Conservation (phyloP, 2,329 filamentous ascomycete species). For the Metarhizium rileyi region DNA sequence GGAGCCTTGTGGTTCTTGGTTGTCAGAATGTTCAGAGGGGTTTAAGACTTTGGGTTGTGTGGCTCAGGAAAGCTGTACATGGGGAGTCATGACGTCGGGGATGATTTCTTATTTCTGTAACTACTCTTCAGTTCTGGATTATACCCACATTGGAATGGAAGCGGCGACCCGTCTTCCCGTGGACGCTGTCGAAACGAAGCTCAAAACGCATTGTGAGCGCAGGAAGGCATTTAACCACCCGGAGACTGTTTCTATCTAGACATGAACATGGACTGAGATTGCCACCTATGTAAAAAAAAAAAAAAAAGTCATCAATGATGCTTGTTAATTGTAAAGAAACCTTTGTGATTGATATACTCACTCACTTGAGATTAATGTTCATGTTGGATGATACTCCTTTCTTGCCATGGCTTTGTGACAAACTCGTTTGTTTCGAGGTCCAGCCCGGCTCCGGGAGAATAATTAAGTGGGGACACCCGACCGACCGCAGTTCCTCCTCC, state of each 20-base stretch:
- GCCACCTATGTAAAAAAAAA: background rate
- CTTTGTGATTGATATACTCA: too few species aligned
- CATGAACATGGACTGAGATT: background rate
- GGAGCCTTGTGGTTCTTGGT: conserved; percentile 90
- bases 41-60: conserved; percentile 26
- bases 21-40: conserved; percentile 71
- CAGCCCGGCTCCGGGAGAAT: too few species aligned
- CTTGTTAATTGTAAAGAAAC: too few species aligned
- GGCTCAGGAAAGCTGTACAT: background rate
- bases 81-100: background rate
- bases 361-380: too few species aligned
- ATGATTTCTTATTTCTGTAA: background rate
- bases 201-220: background rate
- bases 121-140: conserved; percentile 7
- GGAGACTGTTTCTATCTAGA: background rate
- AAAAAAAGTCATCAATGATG: too few species aligned
- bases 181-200: background rate
- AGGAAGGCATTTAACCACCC: background rate
- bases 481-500: too few species aligned
- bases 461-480: too few species aligned
- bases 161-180: background rate
- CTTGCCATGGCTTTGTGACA: too few species aligned
- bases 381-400: too few species aligned
- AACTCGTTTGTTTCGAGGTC: too few species aligned
- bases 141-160: conserved; percentile 9